Conservation (phyloP, 257 asterid genomes). For the Knoxia roxburghii region DNA sequence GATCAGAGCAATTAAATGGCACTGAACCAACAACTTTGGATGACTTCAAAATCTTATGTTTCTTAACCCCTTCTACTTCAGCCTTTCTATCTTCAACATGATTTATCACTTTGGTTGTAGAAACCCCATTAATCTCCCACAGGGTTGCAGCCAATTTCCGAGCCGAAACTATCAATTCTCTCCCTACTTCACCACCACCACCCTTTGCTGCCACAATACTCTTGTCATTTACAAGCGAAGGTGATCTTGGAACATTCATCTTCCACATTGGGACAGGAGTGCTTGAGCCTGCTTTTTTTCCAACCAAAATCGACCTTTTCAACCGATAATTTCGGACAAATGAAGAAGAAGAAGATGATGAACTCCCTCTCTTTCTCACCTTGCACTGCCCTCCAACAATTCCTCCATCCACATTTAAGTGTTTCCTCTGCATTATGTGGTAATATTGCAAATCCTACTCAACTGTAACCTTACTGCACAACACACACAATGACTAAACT, state of each 20-base stretch:
- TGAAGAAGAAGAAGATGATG: conserved; percentile 77
- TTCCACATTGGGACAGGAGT: conserved; percentile 87
- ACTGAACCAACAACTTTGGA: conserved; percentile 45
- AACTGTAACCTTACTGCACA: not conserved
- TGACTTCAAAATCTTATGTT: conserved; percentile 34
- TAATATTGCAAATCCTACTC: not conserved
- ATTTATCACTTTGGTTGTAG: conserved; percentile 41
- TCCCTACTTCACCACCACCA: conserved; percentile 40
- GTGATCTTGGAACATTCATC: conserved; percentile 51
- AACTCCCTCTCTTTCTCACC: conserved; percentile 80
- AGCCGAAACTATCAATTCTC: conserved; percentile 62
- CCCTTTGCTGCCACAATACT: conserved; percentile 34
- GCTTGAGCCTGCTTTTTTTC: conserved; percentile 72
- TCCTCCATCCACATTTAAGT: conserved; percentile 50
- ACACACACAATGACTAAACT: not conserved
- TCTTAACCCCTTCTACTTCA: conserved; percentile 39
- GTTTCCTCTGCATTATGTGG: conserved; percentile 53
- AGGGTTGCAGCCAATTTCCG: conserved; percentile 73
- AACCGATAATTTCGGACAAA: conserved; percentile 52
- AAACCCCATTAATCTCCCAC: conserved; percentile 77
- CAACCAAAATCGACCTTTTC: conserved; percentile 70
- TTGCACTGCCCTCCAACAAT: conserved; percentile 54
- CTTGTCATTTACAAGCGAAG: conserved; percentile 45
- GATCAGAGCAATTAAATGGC: conserved; percentile 53
- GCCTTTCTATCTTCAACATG: conserved; percentile 33